phyloP scores from a whole-genome alignment of 495 filamentous ascomycete species.

The Xylaria longipes region DNA sequence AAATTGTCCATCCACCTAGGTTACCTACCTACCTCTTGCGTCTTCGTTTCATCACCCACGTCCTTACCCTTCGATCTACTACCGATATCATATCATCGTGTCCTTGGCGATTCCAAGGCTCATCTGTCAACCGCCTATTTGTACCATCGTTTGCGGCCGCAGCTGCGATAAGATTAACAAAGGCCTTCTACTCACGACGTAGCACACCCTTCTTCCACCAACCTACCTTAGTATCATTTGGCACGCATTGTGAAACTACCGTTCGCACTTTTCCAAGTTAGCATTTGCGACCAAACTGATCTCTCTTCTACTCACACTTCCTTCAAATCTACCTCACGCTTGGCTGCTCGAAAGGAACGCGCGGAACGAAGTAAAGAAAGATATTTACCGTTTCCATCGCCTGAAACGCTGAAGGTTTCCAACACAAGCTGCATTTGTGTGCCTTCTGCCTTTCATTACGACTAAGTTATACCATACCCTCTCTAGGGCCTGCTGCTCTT shows the following conservation, averaged over 20 bases:
- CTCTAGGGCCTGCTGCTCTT: background rate
- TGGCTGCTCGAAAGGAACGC: background rate
- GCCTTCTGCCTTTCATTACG: background rate
- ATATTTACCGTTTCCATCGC: background rate
- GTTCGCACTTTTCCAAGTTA: background rate
- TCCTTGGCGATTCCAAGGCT: background rate
- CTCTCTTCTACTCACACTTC: background rate
- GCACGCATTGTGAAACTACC: background rate
- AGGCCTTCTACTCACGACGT: slow-evolving; percentile 4
- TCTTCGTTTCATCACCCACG: background rate
- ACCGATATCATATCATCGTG: background rate
- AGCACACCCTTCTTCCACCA: background rate
- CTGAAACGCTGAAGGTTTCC: background rate
- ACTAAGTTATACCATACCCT: background rate
- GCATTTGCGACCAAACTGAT: slow-evolving; percentile 8
- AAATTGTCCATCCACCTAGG: background rate
- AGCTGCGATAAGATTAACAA: background rate
- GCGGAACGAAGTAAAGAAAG: background rate
- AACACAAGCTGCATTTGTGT: background rate
- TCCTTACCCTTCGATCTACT: background rate
- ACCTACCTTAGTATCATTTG: slow-evolving; percentile 1
- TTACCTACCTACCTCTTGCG: background rate
- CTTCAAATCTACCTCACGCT: background rate
- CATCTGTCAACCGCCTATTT: background rate
- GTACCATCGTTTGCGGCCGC: background rate